Conservation (phyloP, 2,329 filamentous ascomycete species). For the Clarireedia monteithiana region DNA sequence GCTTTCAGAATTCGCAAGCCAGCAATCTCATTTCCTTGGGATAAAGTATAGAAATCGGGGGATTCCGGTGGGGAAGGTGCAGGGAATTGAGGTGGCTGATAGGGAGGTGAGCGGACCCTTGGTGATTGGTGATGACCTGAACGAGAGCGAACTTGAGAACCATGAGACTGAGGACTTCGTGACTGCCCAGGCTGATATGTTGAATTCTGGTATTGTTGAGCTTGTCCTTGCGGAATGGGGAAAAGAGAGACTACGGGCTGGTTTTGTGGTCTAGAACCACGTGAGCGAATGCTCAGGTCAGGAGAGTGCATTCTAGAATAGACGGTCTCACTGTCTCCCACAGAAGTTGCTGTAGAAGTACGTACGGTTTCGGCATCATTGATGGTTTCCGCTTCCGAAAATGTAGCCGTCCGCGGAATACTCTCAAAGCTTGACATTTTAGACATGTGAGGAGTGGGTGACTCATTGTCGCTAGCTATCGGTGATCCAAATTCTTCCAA, state of each 20-base stretch:
- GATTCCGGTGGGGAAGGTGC: not conserved
- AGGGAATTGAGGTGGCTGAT: not conserved
- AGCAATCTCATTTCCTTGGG: not conserved
- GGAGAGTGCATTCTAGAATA: not conserved
- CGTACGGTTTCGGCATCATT: not conserved
- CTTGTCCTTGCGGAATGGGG: not conserved
- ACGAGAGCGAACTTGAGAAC: not conserved
- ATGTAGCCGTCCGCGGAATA: not conserved
- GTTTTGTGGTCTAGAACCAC: not conserved
- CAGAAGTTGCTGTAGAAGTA: not conserved
- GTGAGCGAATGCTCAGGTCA: slow-evolving; percentile 1
- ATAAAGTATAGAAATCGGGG: not conserved
- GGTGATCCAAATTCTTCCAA: not conserved
- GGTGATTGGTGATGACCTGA: not conserved
- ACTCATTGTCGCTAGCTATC: not conserved
- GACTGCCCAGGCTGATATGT: not conserved
- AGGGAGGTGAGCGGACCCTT: not conserved
- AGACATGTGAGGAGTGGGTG: not conserved
- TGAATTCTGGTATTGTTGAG: not conserved
- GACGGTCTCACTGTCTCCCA: slow-evolving; percentile 2
- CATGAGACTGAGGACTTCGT: not conserved
- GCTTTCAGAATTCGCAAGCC: not conserved
- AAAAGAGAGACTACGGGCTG: not conserved
- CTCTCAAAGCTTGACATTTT: slow-evolving; percentile 3
- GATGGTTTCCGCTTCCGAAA: slow-evolving; percentile 4